A percentile compares a stretch with the other conserved stretches of the same genome.
Conservation (phyloP, 2,329 filamentous ascomycete genomes). For the Fusarium sp. region DNA sequence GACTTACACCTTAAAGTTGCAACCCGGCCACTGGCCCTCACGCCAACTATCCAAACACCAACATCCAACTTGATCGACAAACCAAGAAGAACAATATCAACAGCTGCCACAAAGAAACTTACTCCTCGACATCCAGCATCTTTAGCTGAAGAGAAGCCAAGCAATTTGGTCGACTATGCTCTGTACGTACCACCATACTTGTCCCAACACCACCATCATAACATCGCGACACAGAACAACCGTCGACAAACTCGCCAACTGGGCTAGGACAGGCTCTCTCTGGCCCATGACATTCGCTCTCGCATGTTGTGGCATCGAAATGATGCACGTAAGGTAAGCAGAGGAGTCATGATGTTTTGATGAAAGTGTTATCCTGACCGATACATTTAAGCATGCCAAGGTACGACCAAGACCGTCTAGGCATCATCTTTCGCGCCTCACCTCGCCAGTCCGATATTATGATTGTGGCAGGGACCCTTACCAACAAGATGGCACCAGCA, state of each 20-base stretch:
- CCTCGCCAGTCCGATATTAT: slow-evolving; percentile 74
- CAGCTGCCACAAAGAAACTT: neutral
- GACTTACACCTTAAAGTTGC: slow-evolving; percentile 24
- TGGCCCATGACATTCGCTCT: slow-evolving; percentile 73
- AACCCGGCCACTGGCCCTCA: slow-evolving; percentile 6
- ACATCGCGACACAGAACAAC: slow-evolving; percentile 55
- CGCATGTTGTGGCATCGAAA: slow-evolving; percentile 67
- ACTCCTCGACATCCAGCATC: neutral
- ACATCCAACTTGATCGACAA: too few species aligned
- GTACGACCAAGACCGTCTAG: slow-evolving; percentile 72
- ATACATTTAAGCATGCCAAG: slow-evolving; percentile 57
- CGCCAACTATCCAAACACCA: neutral
- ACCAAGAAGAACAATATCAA: neutral
- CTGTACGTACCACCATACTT: neutral
- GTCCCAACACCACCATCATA: accelerated
- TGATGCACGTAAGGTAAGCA: slow-evolving; percentile 65
- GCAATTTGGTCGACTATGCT: slow-evolving; percentile 26
- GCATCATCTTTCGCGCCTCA: slow-evolving; percentile 75
- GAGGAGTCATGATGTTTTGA: neutral
- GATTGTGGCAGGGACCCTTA: slow-evolving; percentile 74
- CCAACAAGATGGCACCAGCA: slow-evolving; percentile 76
- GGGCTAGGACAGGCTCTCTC: slow-evolving; percentile 68
- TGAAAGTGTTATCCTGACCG: neutral
- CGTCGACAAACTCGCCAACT: slow-evolving; percentile 66
- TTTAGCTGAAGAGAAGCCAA: slow-evolving; percentile 22